Percentiles rank a stretch among this genome's conserved stretches.
Conservation (phyloP, 495 filamentous ascomycete species). For the Platismatia glauca region DNA sequence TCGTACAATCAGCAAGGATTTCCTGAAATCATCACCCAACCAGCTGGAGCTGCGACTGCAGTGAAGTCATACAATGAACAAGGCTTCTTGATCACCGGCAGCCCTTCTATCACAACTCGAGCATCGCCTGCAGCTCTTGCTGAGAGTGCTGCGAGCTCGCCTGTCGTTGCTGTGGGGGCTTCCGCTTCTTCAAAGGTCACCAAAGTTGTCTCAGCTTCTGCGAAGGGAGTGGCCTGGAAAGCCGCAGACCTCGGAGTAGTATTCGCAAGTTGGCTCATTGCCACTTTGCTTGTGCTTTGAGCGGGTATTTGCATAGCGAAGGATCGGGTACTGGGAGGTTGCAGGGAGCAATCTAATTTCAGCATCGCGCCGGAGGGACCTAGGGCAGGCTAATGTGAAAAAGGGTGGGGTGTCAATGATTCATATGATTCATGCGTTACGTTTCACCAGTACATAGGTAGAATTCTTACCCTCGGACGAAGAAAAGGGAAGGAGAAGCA, state of each 20-base stretch:
- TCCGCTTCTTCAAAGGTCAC: conserved; percentile 8
- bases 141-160: conserved; percentile 11
- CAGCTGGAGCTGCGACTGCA: conserved; percentile 25
- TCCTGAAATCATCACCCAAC: conserved; percentile 30
- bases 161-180: conserved; percentile 3
- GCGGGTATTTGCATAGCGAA: conserved; percentile 4
- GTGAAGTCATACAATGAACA: conserved; percentile 33
- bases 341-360: neutral
- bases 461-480: neutral
- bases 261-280: neutral
- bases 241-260: neutral
- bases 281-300: neutral
- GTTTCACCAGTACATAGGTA: neutral
- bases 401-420: neutral
- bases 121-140: conserved; percentile 15
- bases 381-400: neutral
- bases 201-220: conserved; percentile 1
- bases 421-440: neutral
- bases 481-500: neutral
- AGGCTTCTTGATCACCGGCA: conserved; percentile 35
- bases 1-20: conserved; percentile 38
- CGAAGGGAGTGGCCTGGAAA: neutral
- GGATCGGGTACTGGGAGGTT: neutral
- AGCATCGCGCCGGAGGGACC: conserved; percentile 3
- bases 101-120: conserved; percentile 10